Evolutionary conservation across 345 rosid genomes (phyloP).

Genomic region (Firmiana major): DNA sequence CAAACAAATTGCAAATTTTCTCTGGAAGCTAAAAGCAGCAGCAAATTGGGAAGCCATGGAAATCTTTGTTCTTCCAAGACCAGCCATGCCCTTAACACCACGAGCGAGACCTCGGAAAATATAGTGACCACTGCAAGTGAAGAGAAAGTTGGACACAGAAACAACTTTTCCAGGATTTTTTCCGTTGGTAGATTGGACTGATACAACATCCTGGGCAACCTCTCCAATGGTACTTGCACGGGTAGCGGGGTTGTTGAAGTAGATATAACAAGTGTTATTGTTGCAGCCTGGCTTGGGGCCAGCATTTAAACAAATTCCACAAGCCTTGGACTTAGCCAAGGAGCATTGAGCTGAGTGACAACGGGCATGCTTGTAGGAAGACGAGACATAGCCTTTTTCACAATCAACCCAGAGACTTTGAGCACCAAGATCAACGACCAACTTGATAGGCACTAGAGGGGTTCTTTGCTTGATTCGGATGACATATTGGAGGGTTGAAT

Average conservation of each 20-base stretch:
- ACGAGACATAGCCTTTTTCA: conserved; percentile 35
- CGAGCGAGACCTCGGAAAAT: conserved; percentile 18
- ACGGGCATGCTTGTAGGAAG: conserved; percentile 32
- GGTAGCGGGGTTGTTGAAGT: conserved; percentile 28
- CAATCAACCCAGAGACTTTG: conserved; percentile 47
- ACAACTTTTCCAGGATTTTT: conserved; percentile 34
- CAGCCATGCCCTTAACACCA: conserved; percentile 37
- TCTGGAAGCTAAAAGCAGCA: conserved; percentile 21
- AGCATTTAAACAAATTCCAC: conserved; percentile 22
- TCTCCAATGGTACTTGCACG: conserved; percentile 21
- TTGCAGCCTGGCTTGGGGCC: conserved; percentile 43
- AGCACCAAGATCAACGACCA: conserved; percentile 40
- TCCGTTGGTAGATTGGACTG: conserved; percentile 41
- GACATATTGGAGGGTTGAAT: conserved; percentile 17
- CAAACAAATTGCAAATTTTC: conserved; percentile 35
- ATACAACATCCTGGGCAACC: conserved; percentile 34
- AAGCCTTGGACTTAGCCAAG: conserved; percentile 20
- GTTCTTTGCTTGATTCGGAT: conserved; percentile 27
- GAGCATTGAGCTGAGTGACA: conserved; percentile 38
- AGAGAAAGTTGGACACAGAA: conserved; percentile 27
- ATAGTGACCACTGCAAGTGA: conserved; percentile 29
- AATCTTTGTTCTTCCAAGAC: conserved; percentile 29
- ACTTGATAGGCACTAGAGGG: conserved; percentile 4
- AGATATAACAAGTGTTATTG: conserved; percentile 42
- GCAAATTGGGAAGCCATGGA: conserved; percentile 28